Base-by-base conservation (phyloP, 1,284 basidiomycete genomes). In the Athelia sp. region DNA sequence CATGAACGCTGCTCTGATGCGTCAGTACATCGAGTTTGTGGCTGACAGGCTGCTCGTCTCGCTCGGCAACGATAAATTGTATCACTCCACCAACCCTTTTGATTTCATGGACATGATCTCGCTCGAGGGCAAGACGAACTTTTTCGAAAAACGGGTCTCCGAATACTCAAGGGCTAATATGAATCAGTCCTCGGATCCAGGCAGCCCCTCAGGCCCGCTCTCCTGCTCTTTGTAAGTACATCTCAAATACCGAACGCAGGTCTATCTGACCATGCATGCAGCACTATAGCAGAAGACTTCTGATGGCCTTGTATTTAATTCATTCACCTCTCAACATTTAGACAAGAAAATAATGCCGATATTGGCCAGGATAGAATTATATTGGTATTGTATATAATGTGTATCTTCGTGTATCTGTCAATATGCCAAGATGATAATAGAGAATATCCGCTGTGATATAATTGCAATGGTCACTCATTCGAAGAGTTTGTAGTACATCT, bases 71-170 rank as follows among this genome's bases (percentile, higher is more conserved):
- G 70, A 76, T 24, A 87, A 86, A 68, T 67, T 81, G 58, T 89
- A 84, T 72, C 73, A 79, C 65, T 66, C 73, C 14, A 60, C 74
- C 32, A 85, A 85, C 65, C 82, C 82, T 34, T 76, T 76, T 63
- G 78, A 81, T 64, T 82, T 81, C 58, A 87, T 87, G 84, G 84
- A 87, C 64, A 80, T 84, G 73, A 88, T 87, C 61, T 84, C 82
- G 35, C 71, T 88, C 14, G 79, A 84, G 57, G 74, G 74, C 52
- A 76, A 76, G 71, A 74, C 74, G 34, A 76, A 76, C 65, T 76
- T 76, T 62, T 76, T 76, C 52, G 74, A 76, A 64, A 76, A 79
- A 64, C 78, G 82, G 43, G 83, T 87, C 1, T 84, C 82, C 13
- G 84, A 87, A 50, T 88, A 88, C 67, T 76, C 82, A 49, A 86